A percentile compares a stretch with the other conserved stretches of the same genome.
These are phyloP conservation scores for Hansenula sp. DNA, from an alignment of 1,139 yeast genomes.

Conservation along the genomic window DNA sequence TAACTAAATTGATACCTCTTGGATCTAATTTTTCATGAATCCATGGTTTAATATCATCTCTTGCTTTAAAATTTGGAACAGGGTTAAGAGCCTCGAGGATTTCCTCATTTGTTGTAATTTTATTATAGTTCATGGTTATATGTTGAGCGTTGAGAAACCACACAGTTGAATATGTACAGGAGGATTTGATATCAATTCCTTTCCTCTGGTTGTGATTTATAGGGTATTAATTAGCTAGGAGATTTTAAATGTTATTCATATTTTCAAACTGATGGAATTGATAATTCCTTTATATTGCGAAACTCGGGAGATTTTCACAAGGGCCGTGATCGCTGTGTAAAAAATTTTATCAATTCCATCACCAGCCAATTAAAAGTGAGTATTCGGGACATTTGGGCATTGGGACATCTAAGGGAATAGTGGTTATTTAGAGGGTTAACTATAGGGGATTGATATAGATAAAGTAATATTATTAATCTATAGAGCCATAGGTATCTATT, in stretches of 20 bases:
- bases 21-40: constrained; percentile 42
- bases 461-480: no score
- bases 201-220: no score
- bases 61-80: constrained; percentile 36
- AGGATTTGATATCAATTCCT: no score
- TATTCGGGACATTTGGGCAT: constrained; percentile 8
- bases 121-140: neutral
- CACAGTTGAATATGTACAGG: no score
- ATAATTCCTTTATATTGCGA: constrained; percentile 3
- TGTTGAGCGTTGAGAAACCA: no score
- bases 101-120: constrained; percentile 19
- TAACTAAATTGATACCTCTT: constrained; percentile 57
- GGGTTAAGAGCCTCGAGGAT: constrained; percentile 23
- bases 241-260: neutral
- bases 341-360: constrained; percentile 20
- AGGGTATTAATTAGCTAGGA: no score
- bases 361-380: constrained; percentile 12
- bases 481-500: no score
- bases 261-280: constrained; percentile 4
- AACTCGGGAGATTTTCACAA: neutral
- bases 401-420: no score
- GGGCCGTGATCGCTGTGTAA: constrained; percentile 5
- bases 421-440: no score
- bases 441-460: no score
- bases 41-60: constrained; percentile 65